phyloP scores from a whole-genome alignment of 2,329 filamentous ascomycete species.

The Fusarium zealandicum region DNA sequence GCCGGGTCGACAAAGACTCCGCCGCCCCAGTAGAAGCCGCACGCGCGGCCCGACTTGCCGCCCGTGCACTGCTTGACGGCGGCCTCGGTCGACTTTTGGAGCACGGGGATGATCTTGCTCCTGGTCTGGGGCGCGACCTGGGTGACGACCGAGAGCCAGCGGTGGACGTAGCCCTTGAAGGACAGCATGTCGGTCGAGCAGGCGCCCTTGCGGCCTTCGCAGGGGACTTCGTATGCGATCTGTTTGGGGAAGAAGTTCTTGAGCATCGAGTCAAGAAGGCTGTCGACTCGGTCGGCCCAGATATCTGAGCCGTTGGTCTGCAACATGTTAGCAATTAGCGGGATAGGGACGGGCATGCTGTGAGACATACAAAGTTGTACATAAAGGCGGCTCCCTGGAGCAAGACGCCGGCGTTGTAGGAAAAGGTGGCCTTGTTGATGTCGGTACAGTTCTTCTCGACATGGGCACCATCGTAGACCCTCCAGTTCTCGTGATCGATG shows the following conservation, averaged over 20 bases:
- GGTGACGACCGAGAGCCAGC: slow-evolving; percentile 68
- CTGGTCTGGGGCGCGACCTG: slow-evolving; percentile 68
- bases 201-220: slow-evolving; percentile 60
- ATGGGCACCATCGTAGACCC: slow-evolving; percentile 70
- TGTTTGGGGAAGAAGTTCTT: slow-evolving; percentile 63
- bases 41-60: slow-evolving; percentile 63
- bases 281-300: slow-evolving; percentile 65
- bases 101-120: slow-evolving; percentile 62
- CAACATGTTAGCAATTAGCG: slow-evolving; percentile 27
- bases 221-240: slow-evolving; percentile 71
- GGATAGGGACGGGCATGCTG: background rate
- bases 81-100: slow-evolving; percentile 64
- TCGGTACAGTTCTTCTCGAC: slow-evolving; percentile 65
- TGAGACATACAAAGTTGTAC: slow-evolving; percentile 65
- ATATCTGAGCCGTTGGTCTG: slow-evolving; percentile 59
- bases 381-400: slow-evolving; percentile 71
- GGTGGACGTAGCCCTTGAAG: slow-evolving; percentile 75
- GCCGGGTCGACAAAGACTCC: slow-evolving; percentile 55
- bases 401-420: slow-evolving; percentile 70
- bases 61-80: slow-evolving; percentile 70
- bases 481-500: slow-evolving; percentile 65
- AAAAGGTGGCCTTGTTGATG: slow-evolving; percentile 69
- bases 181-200: slow-evolving; percentile 77
- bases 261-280: slow-evolving; percentile 59
- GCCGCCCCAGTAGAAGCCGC: slow-evolving; percentile 69